These are phyloP conservation scores for Claviceps fusiformis DNA, from an alignment of 2,329 filamentous ascomycete genomes.

Conservation along the genomic window DNA sequence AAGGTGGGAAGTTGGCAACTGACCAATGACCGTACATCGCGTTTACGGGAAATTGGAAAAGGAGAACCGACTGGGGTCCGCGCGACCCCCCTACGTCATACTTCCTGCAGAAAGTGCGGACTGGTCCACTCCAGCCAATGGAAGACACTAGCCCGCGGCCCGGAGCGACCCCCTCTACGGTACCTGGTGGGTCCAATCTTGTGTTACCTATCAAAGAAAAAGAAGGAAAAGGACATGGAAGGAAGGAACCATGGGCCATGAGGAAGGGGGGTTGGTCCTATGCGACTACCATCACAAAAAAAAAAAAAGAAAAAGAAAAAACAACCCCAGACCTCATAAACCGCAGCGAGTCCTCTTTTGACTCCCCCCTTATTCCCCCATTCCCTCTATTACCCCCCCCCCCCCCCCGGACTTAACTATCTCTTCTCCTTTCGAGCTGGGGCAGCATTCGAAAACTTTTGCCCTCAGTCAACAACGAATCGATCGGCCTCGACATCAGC, in stretches of 20 bases:
- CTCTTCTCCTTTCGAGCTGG: neutral
- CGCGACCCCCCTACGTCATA: neutral
- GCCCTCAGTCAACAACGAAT: neutral
- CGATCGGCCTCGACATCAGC: neutral
- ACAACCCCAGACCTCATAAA: neutral
- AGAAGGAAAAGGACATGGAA: neutral
- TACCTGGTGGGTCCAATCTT: neutral
- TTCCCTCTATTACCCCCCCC: no score
- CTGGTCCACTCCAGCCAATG: neutral
- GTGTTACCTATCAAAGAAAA: neutral
- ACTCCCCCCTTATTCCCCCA: no score
- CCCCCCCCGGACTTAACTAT: no score
- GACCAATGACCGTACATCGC: neutral
- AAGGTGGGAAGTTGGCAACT: no score
- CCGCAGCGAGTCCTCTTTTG: neutral
- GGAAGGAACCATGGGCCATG: neutral
- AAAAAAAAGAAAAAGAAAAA: no score
- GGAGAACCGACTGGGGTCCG: neutral
- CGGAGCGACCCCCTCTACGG: neutral
- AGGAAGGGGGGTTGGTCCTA: neutral
- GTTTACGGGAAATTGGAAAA: neutral
- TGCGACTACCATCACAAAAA: neutral
- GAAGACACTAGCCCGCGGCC: neutral
- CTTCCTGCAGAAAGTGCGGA: neutral
- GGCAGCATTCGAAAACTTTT: neutral